Evolutionary conservation across 1,284 basidiomycete genomes (phyloP).

Genomic region (Puccinia triticina): DNA sequence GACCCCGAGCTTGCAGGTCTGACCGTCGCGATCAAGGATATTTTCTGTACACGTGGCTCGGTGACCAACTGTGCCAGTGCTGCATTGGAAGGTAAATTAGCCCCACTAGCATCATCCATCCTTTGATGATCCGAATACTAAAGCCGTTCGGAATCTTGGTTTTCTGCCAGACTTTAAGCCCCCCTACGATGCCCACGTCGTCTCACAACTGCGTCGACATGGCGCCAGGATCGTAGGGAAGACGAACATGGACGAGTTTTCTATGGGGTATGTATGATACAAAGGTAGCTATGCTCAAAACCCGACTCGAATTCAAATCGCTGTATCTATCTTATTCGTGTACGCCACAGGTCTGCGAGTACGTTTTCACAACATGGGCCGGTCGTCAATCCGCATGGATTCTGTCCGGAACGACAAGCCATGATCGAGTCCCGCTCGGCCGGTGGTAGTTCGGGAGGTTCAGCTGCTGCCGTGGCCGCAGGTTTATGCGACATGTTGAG

Average conservation of each 20-base stretch:
- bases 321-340: neutral
- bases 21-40: slow-evolving; percentile 36
- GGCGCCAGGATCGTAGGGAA: slow-evolving; percentile 81
- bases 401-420: slow-evolving; percentile 60
- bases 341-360: slow-evolving; percentile 69
- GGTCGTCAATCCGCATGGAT: slow-evolving; percentile 73
- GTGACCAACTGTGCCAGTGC: slow-evolving; percentile 23
- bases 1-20: neutral
- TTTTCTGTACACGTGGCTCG: slow-evolving; percentile 19
- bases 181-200: slow-evolving; percentile 85
- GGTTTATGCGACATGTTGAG: slow-evolving; percentile 77
- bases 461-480: slow-evolving; percentile 77
- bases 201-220: slow-evolving; percentile 67
- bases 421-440: slow-evolving; percentile 63
- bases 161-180: slow-evolving; percentile 69
- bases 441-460: slow-evolving; percentile 78
- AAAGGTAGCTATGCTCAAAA: neutral
- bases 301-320: slow-evolving; percentile 54
- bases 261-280: slow-evolving; percentile 76
- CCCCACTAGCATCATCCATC: neutral
- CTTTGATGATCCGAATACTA: neutral
- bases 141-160: neutral
- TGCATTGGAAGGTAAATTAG: neutral
- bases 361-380: slow-evolving; percentile 72
- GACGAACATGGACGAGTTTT: slow-evolving; percentile 97